phyloP scores from a whole-genome alignment of 108 stramenopile genomes.

The Cylindrotheca closterium region DNA sequence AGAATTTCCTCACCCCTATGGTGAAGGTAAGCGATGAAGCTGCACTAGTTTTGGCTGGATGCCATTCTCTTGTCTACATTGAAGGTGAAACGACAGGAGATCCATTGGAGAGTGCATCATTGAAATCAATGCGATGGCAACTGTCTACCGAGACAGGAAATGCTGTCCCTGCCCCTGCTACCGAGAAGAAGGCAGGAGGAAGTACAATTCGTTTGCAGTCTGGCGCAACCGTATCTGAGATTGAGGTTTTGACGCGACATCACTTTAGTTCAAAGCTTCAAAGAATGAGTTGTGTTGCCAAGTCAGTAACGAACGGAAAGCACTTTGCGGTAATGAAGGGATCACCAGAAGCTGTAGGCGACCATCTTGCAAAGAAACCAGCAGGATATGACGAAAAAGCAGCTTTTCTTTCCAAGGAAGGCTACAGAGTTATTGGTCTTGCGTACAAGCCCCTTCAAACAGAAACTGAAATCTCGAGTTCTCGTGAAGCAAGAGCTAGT shows the following conservation, averaged over 20 bases:
- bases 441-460: slow-evolving; percentile 74
- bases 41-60: slow-evolving; percentile 86
- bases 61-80: slow-evolving; percentile 84
- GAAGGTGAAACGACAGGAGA: slow-evolving; percentile 91
- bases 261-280: slow-evolving; percentile 98
- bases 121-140: slow-evolving; percentile 86
- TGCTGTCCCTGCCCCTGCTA: slow-evolving; percentile 53
- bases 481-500: slow-evolving; percentile 56
- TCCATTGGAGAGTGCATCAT: slow-evolving; percentile 85
- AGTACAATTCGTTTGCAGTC: slow-evolving; percentile 29
- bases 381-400: slow-evolving; percentile 75
- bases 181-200: slow-evolving; percentile 62
- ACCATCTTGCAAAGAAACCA: slow-evolving; percentile 63
- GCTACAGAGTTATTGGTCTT: slow-evolving; percentile 92
- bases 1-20: slow-evolving; percentile 72
- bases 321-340: slow-evolving; percentile 91
- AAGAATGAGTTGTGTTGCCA: slow-evolving; percentile 95
- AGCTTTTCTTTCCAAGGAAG: slow-evolving; percentile 74
- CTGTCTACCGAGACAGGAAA: slow-evolving; percentile 49
- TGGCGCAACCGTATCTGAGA: slow-evolving; percentile 34
- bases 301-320: slow-evolving; percentile 37
- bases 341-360: slow-evolving; percentile 93
- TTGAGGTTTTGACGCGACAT: slow-evolving; percentile 87
- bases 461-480: slow-evolving; percentile 37
- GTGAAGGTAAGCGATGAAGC: slow-evolving; percentile 60